Evolutionary conservation across 768 basidiomycete genomes (phyloP).

Genomic region (Hygrophoropsis aurantiaca): DNA sequence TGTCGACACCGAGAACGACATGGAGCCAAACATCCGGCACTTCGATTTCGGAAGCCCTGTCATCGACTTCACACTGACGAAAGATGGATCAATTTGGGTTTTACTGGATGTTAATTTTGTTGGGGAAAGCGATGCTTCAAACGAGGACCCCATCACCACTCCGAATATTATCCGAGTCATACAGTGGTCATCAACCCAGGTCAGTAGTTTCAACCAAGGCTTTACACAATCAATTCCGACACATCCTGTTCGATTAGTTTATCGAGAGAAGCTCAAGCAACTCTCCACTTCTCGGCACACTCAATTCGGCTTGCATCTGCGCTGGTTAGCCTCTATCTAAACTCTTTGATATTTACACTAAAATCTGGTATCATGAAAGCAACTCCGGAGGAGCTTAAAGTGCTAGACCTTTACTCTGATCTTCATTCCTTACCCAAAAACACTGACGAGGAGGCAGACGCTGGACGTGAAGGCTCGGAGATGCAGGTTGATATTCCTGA

Average conservation of each 20-base stretch:
- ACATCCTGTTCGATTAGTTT: slow-evolving; percentile 34
- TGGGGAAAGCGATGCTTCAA: slow-evolving; percentile 8
- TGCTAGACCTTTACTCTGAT: slow-evolving; percentile 59
- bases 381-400: slow-evolving; percentile 44
- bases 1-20: slow-evolving; percentile 28
- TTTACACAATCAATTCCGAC: neutral
- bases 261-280: slow-evolving; percentile 18
- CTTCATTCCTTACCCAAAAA: slow-evolving; percentile 63
- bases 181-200: slow-evolving; percentile 39
- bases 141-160: slow-evolving; percentile 14
- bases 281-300: slow-evolving; percentile 37
- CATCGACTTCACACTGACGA: slow-evolving; percentile 50
- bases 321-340: slow-evolving; percentile 39
- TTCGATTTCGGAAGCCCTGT: slow-evolving; percentile 60
- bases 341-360: neutral
- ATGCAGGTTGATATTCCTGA: slow-evolving; percentile 6
- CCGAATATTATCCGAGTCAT: slow-evolving; percentile 28
- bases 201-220: slow-evolving; percentile 17
- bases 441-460: slow-evolving; percentile 43
- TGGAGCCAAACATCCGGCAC: slow-evolving; percentile 27
- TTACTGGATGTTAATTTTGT: slow-evolving; percentile 49
- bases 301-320: slow-evolving; percentile 46
- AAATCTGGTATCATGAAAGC: slow-evolving; percentile 34
- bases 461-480: slow-evolving; percentile 28
- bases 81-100: slow-evolving; percentile 42